phyloP scores from a whole-genome alignment of 2,329 filamentous ascomycete genomes.

The Chaetomiaceae sp. region DNA sequence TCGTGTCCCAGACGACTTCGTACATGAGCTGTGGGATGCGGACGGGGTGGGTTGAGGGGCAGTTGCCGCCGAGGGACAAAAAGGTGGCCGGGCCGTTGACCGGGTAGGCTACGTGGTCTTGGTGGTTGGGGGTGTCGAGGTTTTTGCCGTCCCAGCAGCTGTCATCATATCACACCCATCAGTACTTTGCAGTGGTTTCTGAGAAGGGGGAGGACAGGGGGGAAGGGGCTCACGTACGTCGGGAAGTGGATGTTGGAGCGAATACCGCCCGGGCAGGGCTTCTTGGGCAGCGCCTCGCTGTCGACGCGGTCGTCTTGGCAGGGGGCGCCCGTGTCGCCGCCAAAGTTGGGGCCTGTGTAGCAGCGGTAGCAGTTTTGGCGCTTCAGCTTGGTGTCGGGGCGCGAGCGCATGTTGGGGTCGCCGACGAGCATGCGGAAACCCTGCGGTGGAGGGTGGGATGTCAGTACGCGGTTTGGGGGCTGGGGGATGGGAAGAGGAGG shows the following conservation, averaged over 20 bases:
- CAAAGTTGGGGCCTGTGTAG: conserved; percentile 43
- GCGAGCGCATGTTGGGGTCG: conserved; percentile 35
- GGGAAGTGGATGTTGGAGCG: conserved; percentile 45
- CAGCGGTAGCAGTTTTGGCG: conserved; percentile 42
- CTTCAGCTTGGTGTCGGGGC: conserved; percentile 30
- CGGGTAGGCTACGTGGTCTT: conserved; percentile 40
- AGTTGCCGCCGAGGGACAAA: conserved; percentile 33
- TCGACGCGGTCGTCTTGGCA: conserved; percentile 39
- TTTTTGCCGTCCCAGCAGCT: conserved; percentile 49
- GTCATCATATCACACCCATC: neutral
- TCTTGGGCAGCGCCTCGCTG: conserved; percentile 36
- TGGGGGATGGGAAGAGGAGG: too few relatives aligned
- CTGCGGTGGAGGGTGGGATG: conserved; percentile 21
- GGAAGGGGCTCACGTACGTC: conserved; percentile 50
- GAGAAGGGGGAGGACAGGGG: conserved; percentile 46
- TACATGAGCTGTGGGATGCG: conserved; percentile 45
- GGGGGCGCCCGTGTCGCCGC: conserved; percentile 35
- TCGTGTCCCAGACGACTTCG: conserved; percentile 45
- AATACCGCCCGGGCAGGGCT: conserved; percentile 41
- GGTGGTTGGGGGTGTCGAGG: conserved; percentile 45
- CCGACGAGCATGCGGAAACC: conserved; percentile 48
- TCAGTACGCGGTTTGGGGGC: neutral
- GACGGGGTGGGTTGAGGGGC: conserved; percentile 38
- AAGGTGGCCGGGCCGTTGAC: conserved; percentile 39
- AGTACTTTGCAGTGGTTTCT: too few relatives aligned